Conservation (phyloP, 2,329 filamentous ascomycete genomes). For the Myriosclerotinia curreyana region DNA sequence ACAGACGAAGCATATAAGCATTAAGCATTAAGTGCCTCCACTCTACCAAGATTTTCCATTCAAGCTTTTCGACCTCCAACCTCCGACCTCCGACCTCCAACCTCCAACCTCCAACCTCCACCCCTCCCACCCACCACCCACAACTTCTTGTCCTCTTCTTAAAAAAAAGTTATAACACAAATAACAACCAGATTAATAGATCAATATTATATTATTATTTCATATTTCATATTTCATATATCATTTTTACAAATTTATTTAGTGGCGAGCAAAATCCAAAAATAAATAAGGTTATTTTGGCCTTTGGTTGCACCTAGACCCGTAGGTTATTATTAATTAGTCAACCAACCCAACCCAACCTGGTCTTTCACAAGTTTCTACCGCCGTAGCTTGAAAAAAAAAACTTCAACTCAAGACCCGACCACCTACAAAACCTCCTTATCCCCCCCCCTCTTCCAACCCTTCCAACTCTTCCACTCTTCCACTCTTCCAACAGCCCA, state of each 20-base stretch:
- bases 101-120: neutral
- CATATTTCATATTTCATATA: neutral
- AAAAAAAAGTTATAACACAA: neutral
- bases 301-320: neutral
- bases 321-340: no score
- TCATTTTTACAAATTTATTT: neutral
- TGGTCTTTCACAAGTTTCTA: neutral
- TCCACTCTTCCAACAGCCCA: constrained; percentile 7
- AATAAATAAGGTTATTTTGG: no score
- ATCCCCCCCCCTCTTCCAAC: no score
- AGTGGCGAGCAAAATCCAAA: neutral
- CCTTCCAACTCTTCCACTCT: no score
- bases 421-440: constrained; percentile 1
- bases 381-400: neutral
- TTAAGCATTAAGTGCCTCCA: neutral
- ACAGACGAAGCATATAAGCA: no score
- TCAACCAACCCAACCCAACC: no score
- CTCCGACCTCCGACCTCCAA: no score
- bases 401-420: constrained; percentile 4
- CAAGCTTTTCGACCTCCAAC: neutral
- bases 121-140: no score
- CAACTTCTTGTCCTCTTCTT: constrained; percentile 12
- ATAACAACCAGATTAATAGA: constrained; percentile 14
- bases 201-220: no score
- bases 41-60: neutral